Base-by-base conservation (phyloP, 1,284 basidiomycete species). In the Tilletia caries region DNA sequence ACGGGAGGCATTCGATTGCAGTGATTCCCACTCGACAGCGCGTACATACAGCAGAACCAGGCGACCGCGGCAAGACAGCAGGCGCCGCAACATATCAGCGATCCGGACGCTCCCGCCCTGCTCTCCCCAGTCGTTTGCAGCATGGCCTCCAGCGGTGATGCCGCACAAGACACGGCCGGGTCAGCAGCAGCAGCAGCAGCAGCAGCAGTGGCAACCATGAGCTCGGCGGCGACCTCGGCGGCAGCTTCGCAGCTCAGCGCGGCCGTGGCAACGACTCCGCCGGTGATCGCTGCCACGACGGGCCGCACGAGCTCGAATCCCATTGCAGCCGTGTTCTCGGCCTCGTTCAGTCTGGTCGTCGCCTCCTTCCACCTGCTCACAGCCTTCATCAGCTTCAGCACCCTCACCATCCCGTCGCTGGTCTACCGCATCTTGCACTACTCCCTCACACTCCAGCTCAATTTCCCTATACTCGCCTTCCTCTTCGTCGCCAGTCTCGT, bases 371-470 rank as follows among this genome's bases (percentile, higher is more conserved):
- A 76, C 54, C 75, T 82, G 66, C 65, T 73, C 4, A 72, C 74
- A 18, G 73, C 75, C 46, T 41, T 77, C 33, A 75, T 79, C 34
- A 73, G 73, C 20, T 80, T 82, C 69, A 67, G 60, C 33, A 77
- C 80, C 48, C 75, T 82, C 64, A 82, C 80, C 3, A 65, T 82
- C n/a, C 81, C 81, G 3, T 75, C 74, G 25, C 50, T 72, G 37
- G 69, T 81, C 65, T 81, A 81, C 73, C 67, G 71, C 50, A 66
- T 82, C 44, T 67, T 82, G 4, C 79, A 80, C 65, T 82, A 81
- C 71, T 79, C 76, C 67, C 73, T 83, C 44, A 83, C 80, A 1
- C 75, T 83, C 3, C 79, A 79, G 71, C 77, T 83, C 73, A 80
- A 77, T 65, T 82, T 83, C 32, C 77, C 80, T 1, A 74, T 76